Percentiles rank a stretch among this genome's conserved stretches.
Evolutionary conservation across 164 flowering plant genomes (phyloP).

Genomic region (Magnolia changhungtana): DNA sequence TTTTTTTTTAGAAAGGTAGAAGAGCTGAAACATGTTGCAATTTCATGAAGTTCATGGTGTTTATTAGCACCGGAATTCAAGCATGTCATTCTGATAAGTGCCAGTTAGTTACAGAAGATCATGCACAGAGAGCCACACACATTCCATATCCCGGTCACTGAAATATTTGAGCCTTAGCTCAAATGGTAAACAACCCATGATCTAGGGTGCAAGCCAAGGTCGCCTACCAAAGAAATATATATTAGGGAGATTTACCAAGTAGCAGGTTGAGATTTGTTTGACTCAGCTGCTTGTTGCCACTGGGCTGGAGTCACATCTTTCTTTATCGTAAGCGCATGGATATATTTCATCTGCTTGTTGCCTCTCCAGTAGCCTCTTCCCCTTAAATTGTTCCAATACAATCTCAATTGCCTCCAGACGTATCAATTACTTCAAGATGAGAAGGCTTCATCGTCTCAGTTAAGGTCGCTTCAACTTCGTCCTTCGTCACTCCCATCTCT

Average conservation of each 20-base stretch:
- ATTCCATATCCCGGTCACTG: background rate
- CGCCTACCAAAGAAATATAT: background rate
- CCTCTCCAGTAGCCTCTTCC: slow-evolving; percentile 91
- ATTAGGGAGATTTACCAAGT: slow-evolving; percentile 15
- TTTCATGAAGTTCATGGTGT: no score
- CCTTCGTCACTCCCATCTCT: no score
- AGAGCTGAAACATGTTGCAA: no score
- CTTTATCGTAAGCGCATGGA: slow-evolving; percentile 88
- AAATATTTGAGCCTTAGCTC: no score
- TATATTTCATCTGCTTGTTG: slow-evolving; percentile 93
- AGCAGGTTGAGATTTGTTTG: slow-evolving; percentile 34
- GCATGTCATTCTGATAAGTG: background rate
- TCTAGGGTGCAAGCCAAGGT: background rate
- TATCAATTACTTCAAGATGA: slow-evolving; percentile 57
- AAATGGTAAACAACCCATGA: background rate
- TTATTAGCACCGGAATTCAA: background rate
- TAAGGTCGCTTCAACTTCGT: no score
- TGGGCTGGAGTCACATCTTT: slow-evolving; percentile 81
- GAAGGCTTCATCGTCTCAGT: no score
- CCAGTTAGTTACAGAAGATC: background rate
- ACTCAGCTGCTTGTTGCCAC: slow-evolving; percentile 66
- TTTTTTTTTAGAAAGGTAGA: no score
- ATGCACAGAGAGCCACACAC: background rate
- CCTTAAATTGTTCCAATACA: slow-evolving; percentile 83
- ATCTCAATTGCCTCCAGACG: slow-evolving; percentile 88